Evolutionary conservation across 108 stramenopile species (phyloP).

Genomic region (Nannochloropsis gaditana): DNA sequence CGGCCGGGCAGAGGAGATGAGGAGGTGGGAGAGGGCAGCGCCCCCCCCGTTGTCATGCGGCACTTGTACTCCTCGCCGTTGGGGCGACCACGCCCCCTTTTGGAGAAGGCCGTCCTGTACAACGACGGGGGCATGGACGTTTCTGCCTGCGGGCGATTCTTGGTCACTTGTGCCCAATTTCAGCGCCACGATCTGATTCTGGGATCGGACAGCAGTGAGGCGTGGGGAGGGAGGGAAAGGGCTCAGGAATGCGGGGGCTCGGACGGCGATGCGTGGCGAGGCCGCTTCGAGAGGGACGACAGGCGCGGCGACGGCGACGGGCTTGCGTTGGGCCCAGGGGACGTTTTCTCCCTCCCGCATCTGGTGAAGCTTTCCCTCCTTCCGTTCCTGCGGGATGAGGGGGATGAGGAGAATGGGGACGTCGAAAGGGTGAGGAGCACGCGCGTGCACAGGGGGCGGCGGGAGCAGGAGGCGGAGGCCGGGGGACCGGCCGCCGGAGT

Average conservation of each 20-base stretch:
- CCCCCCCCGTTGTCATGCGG: not conserved
- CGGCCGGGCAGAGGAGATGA: not conserved
- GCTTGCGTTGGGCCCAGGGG: not conserved
- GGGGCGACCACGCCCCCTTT: slow-evolving; percentile 39
- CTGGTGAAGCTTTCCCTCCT: not conserved
- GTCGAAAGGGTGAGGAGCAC: not conserved
- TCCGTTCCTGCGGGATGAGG: not conserved
- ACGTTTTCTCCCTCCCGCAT: not conserved
- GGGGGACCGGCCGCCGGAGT: not conserved
- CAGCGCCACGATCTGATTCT: not conserved
- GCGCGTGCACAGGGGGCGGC: not conserved
- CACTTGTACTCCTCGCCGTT: not conserved
- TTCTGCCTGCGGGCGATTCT: slow-evolving; percentile 72
- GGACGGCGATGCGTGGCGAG: not conserved
- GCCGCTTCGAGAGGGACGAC: not conserved
- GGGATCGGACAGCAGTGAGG: not conserved
- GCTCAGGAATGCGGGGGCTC: not conserved
- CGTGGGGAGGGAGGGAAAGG: not conserved
- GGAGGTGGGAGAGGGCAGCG: not conserved
- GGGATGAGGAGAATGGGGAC: not conserved
- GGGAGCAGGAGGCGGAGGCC: not conserved
- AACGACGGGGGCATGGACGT: slow-evolving; percentile 94
- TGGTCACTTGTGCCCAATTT: slow-evolving; percentile 69
- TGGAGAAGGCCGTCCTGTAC: slow-evolving; percentile 78
- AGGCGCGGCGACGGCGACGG: not conserved